A percentile compares a stretch with the other conserved stretches of the same genome.
phyloP scores from a whole-genome alignment of 176 grass and related monocot genomes.

The Phoenix roebelenii region DNA sequence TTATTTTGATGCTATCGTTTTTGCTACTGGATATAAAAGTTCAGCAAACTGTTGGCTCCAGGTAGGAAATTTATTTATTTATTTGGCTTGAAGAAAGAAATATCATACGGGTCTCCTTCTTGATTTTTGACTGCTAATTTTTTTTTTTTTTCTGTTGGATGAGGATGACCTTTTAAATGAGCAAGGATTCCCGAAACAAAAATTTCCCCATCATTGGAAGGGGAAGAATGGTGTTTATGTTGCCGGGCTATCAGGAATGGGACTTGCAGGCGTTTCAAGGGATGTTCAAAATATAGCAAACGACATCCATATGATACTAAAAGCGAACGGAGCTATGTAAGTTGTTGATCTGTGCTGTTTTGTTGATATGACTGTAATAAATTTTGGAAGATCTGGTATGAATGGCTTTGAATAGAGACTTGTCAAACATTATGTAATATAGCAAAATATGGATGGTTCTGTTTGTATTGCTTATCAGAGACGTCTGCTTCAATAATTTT shows the following conservation, averaged over 20 bases:
- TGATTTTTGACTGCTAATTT: not conserved
- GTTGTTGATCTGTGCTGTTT: too few relatives aligned
- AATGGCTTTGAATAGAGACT: too few relatives aligned
- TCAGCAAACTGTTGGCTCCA: conserved; percentile 28
- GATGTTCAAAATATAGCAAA: conserved; percentile 17
- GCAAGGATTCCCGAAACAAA: conserved; percentile 17
- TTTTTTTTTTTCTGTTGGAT: not conserved
- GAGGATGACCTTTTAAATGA: not conserved
- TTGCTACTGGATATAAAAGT: conserved; percentile 48
- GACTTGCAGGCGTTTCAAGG: conserved; percentile 19
- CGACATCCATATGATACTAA: too few relatives aligned
- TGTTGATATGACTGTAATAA: too few relatives aligned
- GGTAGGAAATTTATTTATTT: conserved; percentile 10
- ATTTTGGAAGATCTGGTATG: too few relatives aligned
- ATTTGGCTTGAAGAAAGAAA: too few relatives aligned
- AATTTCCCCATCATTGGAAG: conserved; percentile 29
- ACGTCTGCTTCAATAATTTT: too few relatives aligned
- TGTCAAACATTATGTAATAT: too few relatives aligned
- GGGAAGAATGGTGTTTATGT: conserved; percentile 30
- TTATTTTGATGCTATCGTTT: conserved; percentile 22
- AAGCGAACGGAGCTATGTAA: too few relatives aligned
- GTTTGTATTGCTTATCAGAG: too few relatives aligned
- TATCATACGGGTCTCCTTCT: not conserved
- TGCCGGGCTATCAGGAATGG: conserved; percentile 12
- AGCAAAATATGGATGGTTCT: too few relatives aligned